Percentiles rank a stretch among this genome's conserved stretches.
phyloP scores from a whole-genome alignment of 108 stramenopile genomes.

The Phaeodactylum tricornutum region DNA sequence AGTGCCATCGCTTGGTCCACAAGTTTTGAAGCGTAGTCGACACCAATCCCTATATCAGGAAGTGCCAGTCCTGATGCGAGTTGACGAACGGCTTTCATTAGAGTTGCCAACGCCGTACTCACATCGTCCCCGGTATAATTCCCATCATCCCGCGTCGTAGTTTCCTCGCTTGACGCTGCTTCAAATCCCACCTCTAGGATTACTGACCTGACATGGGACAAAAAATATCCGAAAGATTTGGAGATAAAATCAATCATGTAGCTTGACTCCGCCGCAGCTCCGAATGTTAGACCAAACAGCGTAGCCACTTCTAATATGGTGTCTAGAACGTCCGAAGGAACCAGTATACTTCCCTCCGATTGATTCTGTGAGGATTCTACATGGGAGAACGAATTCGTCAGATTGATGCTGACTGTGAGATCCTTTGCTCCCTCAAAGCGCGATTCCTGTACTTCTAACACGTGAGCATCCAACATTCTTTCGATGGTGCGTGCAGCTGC shows the following conservation, averaged over 20 bases:
- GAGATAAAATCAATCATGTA: constrained; percentile 44
- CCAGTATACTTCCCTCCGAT: constrained; percentile 3
- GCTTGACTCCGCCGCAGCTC: constrained; percentile 6
- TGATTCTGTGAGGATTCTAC: neutral
- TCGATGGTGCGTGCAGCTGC: constrained; percentile 51
- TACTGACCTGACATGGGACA: constrained; percentile 32
- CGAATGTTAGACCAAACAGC: constrained; percentile 52
- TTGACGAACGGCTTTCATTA: constrained; percentile 59
- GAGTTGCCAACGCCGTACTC: constrained; percentile 36
- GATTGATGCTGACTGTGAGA: neutral
- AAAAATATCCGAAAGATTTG: constrained; percentile 48
- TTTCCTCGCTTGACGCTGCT: constrained; percentile 7
- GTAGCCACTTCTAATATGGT: constrained; percentile 65
- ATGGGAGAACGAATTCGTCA: no score
- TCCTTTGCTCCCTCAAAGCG: neutral
- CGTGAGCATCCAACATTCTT: constrained; percentile 40
- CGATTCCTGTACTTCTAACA: constrained; percentile 36
- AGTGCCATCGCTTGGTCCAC: constrained; percentile 63
- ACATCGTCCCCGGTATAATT: constrained; percentile 46
- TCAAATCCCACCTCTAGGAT: constrained; percentile 8
- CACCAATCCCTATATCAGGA: constrained; percentile 55
- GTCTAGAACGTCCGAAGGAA: constrained; percentile 61
- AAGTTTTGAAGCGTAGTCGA: constrained; percentile 42
- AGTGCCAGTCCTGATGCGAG: constrained; percentile 61
- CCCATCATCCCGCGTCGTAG: constrained; percentile 31